phyloP scores from a whole-genome alignment of 768 basidiomycete genomes.

The Boletus patriciae region DNA sequence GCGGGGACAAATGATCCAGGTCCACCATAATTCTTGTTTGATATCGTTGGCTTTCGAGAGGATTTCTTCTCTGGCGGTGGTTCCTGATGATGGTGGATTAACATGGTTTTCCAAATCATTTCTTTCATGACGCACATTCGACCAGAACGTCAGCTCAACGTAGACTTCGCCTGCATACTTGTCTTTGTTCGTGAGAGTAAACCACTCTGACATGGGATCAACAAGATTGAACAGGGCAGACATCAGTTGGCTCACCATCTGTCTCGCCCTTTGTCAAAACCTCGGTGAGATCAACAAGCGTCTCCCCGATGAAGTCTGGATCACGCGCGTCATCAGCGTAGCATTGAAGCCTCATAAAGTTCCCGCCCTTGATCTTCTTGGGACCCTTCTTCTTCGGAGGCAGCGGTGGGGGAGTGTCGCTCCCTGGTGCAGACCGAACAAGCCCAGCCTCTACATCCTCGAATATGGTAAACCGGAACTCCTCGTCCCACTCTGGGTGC shows the following conservation, averaged over 20 bases:
- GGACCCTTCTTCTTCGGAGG: slow-evolving; percentile 62
- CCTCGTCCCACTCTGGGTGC: slow-evolving; percentile 99
- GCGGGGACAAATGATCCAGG: slow-evolving; percentile 72
- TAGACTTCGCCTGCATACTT: slow-evolving; percentile 96
- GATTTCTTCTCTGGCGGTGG: slow-evolving; percentile 73
- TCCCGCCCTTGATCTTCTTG: slow-evolving; percentile 66
- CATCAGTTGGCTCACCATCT: slow-evolving; percentile 66
- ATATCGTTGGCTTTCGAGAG: slow-evolving; percentile 48
- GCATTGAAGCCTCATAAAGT: slow-evolving; percentile 76
- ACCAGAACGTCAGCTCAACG: slow-evolving; percentile 96
- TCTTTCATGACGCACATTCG: slow-evolving; percentile 57
- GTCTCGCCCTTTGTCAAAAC: slow-evolving; percentile 94
- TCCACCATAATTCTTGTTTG: slow-evolving; percentile 69
- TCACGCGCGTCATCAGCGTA: slow-evolving; percentile 96
- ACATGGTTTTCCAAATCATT: neutral
- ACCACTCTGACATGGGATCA: slow-evolving; percentile 72
- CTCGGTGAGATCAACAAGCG: slow-evolving; percentile 82
- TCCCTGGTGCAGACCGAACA: slow-evolving; percentile 40
- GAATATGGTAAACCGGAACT: slow-evolving; percentile 86
- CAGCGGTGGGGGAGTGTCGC: slow-evolving; percentile 59
- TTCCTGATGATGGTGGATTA: slow-evolving; percentile 48
- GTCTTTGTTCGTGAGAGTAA: slow-evolving; percentile 84
- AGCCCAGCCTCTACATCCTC: slow-evolving; percentile 69
- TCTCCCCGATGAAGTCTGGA: slow-evolving; percentile 94
- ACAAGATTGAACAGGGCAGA: slow-evolving; percentile 7